A percentile compares a stretch with the other conserved stretches of the same genome.
Conservation (phyloP, 805 yeast genomes). For the Candida ipomoeae region DNA sequence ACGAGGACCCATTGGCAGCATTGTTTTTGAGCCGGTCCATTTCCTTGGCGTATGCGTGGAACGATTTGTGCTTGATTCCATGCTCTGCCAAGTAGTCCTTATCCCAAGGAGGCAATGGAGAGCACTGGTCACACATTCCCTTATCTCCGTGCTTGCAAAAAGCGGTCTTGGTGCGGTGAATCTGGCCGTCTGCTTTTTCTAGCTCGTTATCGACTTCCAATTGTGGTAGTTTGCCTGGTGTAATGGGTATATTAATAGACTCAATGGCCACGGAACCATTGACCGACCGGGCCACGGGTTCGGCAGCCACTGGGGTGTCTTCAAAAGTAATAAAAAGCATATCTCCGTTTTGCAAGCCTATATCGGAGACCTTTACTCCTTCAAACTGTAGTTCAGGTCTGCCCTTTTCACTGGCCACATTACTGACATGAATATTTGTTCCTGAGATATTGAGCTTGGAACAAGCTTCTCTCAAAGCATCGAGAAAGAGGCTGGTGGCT, state of each 20-base stretch:
- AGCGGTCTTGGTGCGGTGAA: slow-evolving; percentile 54
- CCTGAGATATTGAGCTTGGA: slow-evolving; percentile 19
- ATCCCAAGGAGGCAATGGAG: slow-evolving; percentile 96
- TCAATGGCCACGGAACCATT: slow-evolving; percentile 9
- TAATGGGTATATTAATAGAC: slow-evolving; percentile 5
- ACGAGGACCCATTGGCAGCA: slow-evolving; percentile 52
- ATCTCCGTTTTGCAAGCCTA: slow-evolving; percentile 58
- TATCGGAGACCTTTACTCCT: slow-evolving; percentile 35
- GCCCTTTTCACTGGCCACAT: slow-evolving; percentile 43
- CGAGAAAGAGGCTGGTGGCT: slow-evolving; percentile 38
- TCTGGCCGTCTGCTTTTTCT: slow-evolving; percentile 67
- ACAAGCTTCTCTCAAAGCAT: slow-evolving; percentile 40
- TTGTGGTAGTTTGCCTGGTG: slow-evolving; percentile 39
- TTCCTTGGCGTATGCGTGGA: slow-evolving; percentile 76
- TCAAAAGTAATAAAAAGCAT: slow-evolving; percentile 46
- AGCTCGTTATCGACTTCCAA: slow-evolving; percentile 62
- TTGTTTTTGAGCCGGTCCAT: slow-evolving; percentile 65
- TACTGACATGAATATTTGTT: slow-evolving; percentile 31
- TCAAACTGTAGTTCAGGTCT: slow-evolving; percentile 34
- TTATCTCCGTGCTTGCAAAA: slow-evolving; percentile 85
- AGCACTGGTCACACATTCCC: slow-evolving; percentile 98
- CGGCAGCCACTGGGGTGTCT: background rate
- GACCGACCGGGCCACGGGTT: slow-evolving; percentile 7
- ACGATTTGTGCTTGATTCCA: slow-evolving; percentile 82
- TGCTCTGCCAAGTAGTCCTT: slow-evolving; percentile 66